phyloP scores from a whole-genome alignment of 2,329 filamentous ascomycete genomes.

The Catunica adiposa region DNA sequence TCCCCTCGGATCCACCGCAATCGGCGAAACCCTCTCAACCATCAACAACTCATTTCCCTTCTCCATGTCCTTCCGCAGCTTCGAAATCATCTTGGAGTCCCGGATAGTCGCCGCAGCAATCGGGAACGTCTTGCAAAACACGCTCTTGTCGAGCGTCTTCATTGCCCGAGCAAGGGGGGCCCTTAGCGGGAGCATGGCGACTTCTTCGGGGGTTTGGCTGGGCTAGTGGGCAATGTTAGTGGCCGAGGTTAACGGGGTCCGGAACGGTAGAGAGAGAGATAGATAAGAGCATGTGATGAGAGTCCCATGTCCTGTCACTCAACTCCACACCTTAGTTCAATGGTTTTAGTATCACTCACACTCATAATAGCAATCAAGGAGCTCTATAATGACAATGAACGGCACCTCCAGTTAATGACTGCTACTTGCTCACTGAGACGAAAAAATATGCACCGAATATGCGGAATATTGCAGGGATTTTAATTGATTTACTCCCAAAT shows the following conservation, averaged over 20 bases:
- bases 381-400: no score
- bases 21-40: slow-evolving; percentile 44
- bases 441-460: not conserved
- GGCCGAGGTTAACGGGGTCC: not conserved
- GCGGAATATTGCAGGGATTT: slow-evolving; percentile 11
- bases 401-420: not conserved
- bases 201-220: slow-evolving; percentile 6
- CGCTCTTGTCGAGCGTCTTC: slow-evolving; percentile 62
- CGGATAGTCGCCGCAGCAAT: slow-evolving; percentile 63
- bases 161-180: slow-evolving; percentile 69
- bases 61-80: slow-evolving; percentile 49
- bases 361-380: no score
- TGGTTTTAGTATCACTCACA: no score
- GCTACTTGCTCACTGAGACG: not conserved
- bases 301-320: no score
- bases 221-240: not conserved
- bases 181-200: slow-evolving; percentile 46
- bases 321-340: no score
- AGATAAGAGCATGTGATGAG: no score
- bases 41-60: slow-evolving; percentile 49
- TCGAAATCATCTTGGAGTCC: slow-evolving; percentile 58
- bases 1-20: slow-evolving; percentile 46
- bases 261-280: not conserved
- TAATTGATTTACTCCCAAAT: slow-evolving; percentile 11
- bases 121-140: slow-evolving; percentile 63